A percentile compares a stretch with the other conserved stretches of the same genome.
These are phyloP conservation scores for Tulasnella calospora DNA, from an alignment of 768 basidiomycete species.

Conservation along the genomic window DNA sequence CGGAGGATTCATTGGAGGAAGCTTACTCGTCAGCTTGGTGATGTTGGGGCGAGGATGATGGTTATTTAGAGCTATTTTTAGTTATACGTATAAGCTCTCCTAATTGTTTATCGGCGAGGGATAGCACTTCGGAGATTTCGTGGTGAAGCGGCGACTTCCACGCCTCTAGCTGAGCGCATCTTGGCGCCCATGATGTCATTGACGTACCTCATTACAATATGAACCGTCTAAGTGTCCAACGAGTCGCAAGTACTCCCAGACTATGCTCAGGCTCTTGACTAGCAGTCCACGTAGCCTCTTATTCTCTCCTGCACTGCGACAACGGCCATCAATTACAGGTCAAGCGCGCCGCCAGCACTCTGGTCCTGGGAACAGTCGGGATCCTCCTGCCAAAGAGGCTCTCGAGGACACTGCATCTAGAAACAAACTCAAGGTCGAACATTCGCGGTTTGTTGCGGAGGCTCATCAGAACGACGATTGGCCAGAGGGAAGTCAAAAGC, in stretches of 20 bases:
- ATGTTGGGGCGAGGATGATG: background rate
- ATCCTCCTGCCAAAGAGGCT: slow-evolving; percentile 1
- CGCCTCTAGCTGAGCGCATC: background rate
- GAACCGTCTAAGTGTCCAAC: background rate
- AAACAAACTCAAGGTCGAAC: slow-evolving; percentile 13
- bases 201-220: slow-evolving; percentile 3
- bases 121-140: background rate
- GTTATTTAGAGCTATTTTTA: background rate
- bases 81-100: background rate
- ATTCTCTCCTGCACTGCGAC: background rate
- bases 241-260: background rate
- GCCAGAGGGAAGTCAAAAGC: background rate
- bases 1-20: background rate
- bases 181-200: background rate
- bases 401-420: background rate
- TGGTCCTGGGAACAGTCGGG: background rate
- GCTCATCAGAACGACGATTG: slow-evolving; percentile 18
- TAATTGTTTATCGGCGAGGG: background rate
- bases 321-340: background rate
- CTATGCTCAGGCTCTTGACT: background rate
- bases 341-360: background rate
- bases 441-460: slow-evolving; percentile 21
- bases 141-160: background rate
- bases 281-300: background rate
- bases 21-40: background rate